Evolutionary conservation across 129 eudicot genomes (phyloP).

Genomic region (Artemisia tridentata): DNA sequence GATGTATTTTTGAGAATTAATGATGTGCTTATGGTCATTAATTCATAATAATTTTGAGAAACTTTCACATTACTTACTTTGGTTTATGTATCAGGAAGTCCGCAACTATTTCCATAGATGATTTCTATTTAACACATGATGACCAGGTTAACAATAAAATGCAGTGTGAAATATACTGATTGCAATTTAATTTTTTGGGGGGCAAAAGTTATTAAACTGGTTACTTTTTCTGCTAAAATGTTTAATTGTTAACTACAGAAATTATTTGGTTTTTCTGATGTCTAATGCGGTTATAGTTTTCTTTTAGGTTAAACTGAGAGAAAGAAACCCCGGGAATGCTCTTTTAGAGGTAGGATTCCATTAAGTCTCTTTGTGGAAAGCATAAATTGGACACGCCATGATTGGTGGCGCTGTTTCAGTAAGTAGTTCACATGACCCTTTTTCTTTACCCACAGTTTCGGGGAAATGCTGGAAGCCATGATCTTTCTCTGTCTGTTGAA

Average conservation of each 20-base stretch:
- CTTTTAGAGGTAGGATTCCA: slow-evolving; percentile 70
- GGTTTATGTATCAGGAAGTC: slow-evolving; percentile 60
- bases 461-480: slow-evolving; percentile 99
- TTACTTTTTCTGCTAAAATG: no score
- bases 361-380: not conserved
- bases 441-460: slow-evolving; percentile 58
- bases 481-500: slow-evolving; percentile 77
- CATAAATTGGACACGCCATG: not conserved
- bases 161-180: not conserved
- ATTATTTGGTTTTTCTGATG: not conserved
- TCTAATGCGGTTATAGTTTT: slow-evolving; percentile 15
- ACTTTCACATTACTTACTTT: slow-evolving; percentile 22
- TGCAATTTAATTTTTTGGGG: not conserved
- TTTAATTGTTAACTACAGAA: no score
- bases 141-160: slow-evolving; percentile 63
- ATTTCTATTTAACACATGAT: slow-evolving; percentile 87
- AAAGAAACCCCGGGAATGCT: slow-evolving; percentile 71
- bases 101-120: slow-evolving; percentile 91
- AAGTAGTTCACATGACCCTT: slow-evolving; percentile 28
- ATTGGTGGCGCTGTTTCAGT: slow-evolving; percentile 17
- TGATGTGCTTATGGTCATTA: slow-evolving; percentile 5
- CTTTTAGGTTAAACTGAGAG: slow-evolving; percentile 75
- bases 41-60: slow-evolving; percentile 4
- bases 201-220: not conserved
- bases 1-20: slow-evolving; percentile 27